Evolutionary conservation across 2,329 filamentous ascomycete genomes (phyloP).

Genomic region (Penicillium sp.): DNA sequence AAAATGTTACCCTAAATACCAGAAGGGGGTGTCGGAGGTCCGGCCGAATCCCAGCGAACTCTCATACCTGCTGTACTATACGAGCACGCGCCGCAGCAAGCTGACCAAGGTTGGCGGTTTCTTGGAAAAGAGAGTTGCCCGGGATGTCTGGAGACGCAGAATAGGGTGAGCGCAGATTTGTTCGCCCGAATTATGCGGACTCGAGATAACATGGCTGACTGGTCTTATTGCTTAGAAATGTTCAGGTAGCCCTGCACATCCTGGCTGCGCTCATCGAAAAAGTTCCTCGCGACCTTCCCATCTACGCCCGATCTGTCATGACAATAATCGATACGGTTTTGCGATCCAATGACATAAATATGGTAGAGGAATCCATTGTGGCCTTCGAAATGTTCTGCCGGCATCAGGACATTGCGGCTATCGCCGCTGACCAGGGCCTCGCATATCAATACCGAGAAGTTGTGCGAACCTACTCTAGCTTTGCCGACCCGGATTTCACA

Average conservation of each 20-base stretch:
- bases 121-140: constrained; percentile 87
- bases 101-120: constrained; percentile 94
- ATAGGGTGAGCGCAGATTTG: constrained; percentile 65
- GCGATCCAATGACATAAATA: constrained; percentile 79
- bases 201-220: constrained; percentile 8
- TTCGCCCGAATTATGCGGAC: background rate
- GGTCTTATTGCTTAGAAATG: constrained; percentile 59
- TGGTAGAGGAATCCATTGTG: constrained; percentile 85
- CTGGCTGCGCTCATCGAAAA: constrained; percentile 90
- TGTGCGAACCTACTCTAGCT: constrained; percentile 73
- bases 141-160: constrained; percentile 83
- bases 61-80: constrained; percentile 95
- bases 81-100: constrained; percentile 89
- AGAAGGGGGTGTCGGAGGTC: constrained; percentile 87
- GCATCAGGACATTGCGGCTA: constrained; percentile 79
- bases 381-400: constrained; percentile 87
- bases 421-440: constrained; percentile 83
- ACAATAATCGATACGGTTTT: constrained; percentile 81
- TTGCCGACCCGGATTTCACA: constrained; percentile 64
- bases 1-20: constrained; percentile 92
- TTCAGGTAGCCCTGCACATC: constrained; percentile 92
- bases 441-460: constrained; percentile 78
- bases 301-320: constrained; percentile 82
- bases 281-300: constrained; percentile 80
- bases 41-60: constrained; percentile 96